Conservation (phyloP, 805 yeast species). For the Candida caryicola region DNA sequence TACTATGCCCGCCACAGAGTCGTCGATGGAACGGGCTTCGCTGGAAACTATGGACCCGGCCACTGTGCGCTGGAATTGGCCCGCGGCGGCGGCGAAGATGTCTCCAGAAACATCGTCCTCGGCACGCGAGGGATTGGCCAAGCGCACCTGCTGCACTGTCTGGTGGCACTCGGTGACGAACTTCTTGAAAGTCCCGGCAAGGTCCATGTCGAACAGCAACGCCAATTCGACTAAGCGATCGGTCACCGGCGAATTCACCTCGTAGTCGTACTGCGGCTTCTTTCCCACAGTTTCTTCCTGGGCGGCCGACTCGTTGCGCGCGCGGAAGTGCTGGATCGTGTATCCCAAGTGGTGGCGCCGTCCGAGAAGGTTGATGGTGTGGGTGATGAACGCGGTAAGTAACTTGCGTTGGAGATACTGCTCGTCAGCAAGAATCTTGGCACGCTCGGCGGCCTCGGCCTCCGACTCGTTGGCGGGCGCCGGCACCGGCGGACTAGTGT, state of each 20-base stretch:
- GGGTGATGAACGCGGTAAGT: constrained; percentile 60
- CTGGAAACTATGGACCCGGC: constrained; percentile 21
- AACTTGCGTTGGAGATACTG: constrained; percentile 61
- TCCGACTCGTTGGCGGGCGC: constrained; percentile 1
- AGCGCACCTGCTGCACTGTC: constrained; percentile 38
- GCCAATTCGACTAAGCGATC: constrained; percentile 42
- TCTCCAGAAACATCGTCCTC: constrained; percentile 32
- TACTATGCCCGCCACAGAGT: constrained; percentile 28
- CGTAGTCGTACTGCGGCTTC: neutral
- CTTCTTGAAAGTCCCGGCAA: constrained; percentile 38
- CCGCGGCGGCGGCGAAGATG: constrained; percentile 39
- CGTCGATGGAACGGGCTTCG: constrained; percentile 26
- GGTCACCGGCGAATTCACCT: constrained; percentile 10
- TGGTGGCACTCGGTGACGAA: constrained; percentile 35
- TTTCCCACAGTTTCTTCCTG: neutral
- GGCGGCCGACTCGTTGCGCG: constrained; percentile 16
- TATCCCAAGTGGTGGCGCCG: constrained; percentile 17
- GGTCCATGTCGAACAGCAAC: constrained; percentile 63
- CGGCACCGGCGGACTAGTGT: constrained; percentile 39
- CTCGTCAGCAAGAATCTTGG: constrained; percentile 51
- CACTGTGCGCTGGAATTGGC: constrained; percentile 39
- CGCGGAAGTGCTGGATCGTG: constrained; percentile 22
- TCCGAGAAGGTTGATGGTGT: constrained; percentile 41
- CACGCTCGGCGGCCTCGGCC: constrained; percentile 46
- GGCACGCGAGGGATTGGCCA: constrained; percentile 10